Percentiles rank a stretch among this genome's conserved stretches.
These are phyloP conservation scores for Wallacemonas sp. DNA, from an alignment of 208 protist species.

Conservation along the genomic window DNA sequence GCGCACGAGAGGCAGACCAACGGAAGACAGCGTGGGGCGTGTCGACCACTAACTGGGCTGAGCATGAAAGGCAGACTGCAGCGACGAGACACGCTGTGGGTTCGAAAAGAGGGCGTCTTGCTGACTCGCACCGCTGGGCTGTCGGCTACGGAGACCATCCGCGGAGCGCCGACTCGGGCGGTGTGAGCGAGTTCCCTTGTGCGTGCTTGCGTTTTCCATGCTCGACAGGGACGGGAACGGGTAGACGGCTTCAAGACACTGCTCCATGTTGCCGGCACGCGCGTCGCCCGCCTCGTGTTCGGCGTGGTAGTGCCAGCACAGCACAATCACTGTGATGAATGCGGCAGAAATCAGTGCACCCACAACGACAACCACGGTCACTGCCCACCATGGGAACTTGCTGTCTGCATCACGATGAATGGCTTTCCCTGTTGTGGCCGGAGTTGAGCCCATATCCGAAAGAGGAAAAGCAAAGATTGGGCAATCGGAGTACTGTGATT, in stretches of 20 bases:
- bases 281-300: slow-evolving; percentile 14
- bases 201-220: not conserved
- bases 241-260: slow-evolving; percentile 1
- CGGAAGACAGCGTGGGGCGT: too few species aligned
- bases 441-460: too few species aligned
- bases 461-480: too few species aligned
- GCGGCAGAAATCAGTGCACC: not conserved
- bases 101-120: too few species aligned
- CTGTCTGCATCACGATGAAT: not conserved
- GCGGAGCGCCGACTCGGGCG: not conserved
- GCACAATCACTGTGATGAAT: not conserved
- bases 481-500: too few species aligned
- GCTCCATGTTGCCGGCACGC: slow-evolving; percentile 11
- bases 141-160: not conserved
- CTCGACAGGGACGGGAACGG: not conserved
- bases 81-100: too few species aligned
- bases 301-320: slow-evolving; percentile 14
- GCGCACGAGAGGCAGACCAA: too few species aligned
- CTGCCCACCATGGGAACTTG: not conserved
- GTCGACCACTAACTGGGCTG: too few species aligned
- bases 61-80: too few species aligned
- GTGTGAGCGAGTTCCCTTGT: not conserved
- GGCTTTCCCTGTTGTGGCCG: not conserved
- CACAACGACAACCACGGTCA: not conserved
- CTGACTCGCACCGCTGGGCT: too few species aligned